Evolutionary conservation across 768 basidiomycete species (phyloP), one percentile per base, ranked within the genome.

Genomic region (Neoboletus brunneissimus): DNA sequence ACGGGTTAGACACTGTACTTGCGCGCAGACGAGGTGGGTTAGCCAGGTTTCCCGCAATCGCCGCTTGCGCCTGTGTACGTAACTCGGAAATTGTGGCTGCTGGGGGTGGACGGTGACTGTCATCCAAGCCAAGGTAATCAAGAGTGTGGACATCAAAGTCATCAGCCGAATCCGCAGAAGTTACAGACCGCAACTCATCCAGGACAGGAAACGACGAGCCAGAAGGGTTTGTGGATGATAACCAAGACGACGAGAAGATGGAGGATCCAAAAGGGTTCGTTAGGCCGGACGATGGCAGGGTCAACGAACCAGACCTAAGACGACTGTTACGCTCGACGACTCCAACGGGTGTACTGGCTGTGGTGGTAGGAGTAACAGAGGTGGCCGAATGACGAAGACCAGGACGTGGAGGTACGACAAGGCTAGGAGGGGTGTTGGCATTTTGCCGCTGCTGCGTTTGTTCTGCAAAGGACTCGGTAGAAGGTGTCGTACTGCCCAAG

Each of bases 41-140:
- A 53, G 83, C 85, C 43, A 94, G 76, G 65, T 89, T 91, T 49
- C 87, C 87, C 27, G 91, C 88, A 68, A 95, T 92, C 37, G 90
- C 94, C 44, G 89, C 88, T 72, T 94, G 93, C 38, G 91, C 89
- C 68, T 94, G 94, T 61, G 83, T 90, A 64, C 92, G 87, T 58
- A 95, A 76, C 73, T 95, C 94, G 20, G 90, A 84, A 58, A 95
- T 86, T 38, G 92, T 94, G 12, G 92, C 93, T 6, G 92, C 90
- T 3, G 87, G 87, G n/a, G 89, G 69, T 49, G 83, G 84, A 51
- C 87, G 82, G 62, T 82, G 78, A 54, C 79, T 75, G 60, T 93
- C 95, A 64, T 94, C 96, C 64, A 98, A 80, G 43, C 96, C 96
- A 48, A 98, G 89, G 72, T 98, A 98, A 73, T 97, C 95, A 58